These are phyloP conservation scores for Elsinoe fawcettii DNA, from an alignment of 2,329 filamentous ascomycete genomes.

Conservation along the genomic window DNA sequence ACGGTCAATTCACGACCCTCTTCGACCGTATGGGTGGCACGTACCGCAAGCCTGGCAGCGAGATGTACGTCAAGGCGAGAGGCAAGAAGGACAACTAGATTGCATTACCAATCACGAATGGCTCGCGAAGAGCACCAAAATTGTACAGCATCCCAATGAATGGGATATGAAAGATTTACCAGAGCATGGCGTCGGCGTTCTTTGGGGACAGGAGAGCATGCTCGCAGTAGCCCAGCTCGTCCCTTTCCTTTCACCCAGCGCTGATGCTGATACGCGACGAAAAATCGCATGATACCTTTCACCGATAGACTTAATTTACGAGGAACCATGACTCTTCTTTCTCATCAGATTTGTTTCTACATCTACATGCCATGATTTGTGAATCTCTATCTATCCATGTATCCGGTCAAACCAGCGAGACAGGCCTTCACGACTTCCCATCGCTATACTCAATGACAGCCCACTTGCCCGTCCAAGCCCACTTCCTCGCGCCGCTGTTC, in stretches of 20 bases:
- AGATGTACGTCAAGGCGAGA: constrained; percentile 13
- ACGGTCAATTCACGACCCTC: constrained; percentile 86
- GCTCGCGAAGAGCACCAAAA: not conserved
- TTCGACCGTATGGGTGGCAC: constrained; percentile 85
- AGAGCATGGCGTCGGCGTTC: constrained; percentile 10
- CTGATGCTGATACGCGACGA: not conserved
- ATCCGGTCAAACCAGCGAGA: not conserved
- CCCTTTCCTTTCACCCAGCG: not conserved
- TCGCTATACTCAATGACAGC: constrained; percentile 82
- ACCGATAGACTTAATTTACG: constrained; percentile 5
- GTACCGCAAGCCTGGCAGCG: constrained; percentile 62
- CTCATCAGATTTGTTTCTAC: not conserved
- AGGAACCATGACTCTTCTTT: constrained; percentile 3
- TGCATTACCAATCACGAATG: not conserved
- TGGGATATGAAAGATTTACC: not conserved
- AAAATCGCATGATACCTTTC: not conserved
- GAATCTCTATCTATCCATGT: not conserved
- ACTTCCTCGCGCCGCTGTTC: constrained; percentile 63
- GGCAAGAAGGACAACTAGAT: constrained; percentile 12
- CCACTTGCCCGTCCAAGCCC: constrained; percentile 96
- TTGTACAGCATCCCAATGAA: not conserved
- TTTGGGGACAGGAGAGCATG: not conserved
- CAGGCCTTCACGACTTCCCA: constrained; percentile 43
- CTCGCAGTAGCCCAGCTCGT: not conserved
- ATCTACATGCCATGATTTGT: not conserved